phyloP scores from a whole-genome alignment of 2,329 filamentous ascomycete genomes.

The Stachybotrys chartarum region DNA sequence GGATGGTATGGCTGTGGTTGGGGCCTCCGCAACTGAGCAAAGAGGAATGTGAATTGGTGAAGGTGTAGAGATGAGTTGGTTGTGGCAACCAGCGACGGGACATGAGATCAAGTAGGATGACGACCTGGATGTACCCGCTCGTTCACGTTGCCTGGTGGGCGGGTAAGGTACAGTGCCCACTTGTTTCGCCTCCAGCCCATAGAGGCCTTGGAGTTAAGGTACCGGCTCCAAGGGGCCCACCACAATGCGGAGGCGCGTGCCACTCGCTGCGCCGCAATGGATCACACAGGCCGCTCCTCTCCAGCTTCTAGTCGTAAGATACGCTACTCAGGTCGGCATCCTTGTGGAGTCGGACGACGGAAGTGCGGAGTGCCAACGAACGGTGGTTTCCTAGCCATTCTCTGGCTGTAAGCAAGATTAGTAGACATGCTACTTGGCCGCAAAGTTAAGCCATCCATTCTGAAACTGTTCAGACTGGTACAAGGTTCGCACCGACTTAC shows the following conservation, averaged over 20 bases:
- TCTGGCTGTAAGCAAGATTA: too few species aligned
- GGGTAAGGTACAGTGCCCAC: neutral
- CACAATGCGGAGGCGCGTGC: neutral
- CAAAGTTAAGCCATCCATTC: too few species aligned
- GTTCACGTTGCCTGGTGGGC: neutral
- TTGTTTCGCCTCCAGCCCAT: neutral
- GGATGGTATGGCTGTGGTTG: constrained; percentile 4
- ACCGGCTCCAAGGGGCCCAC: neutral
- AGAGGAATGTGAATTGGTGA: constrained; percentile 7
- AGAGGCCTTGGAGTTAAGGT: neutral
- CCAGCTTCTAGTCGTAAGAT: neutral
- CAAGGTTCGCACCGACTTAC: too few species aligned
- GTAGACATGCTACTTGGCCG: too few species aligned
- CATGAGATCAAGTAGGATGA: neutral
- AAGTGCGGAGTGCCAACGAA: too few species aligned
- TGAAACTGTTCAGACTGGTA: too few species aligned
- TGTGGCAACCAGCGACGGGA: neutral
- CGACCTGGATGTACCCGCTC: neutral
- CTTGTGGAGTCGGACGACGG: too few species aligned
- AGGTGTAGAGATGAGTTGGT: constrained; percentile 1
- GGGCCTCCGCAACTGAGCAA: constrained; percentile 3
- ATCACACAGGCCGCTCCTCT: neutral
- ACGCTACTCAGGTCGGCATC: neutral
- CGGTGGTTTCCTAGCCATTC: too few species aligned
- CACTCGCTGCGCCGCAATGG: neutral